A percentile compares a stretch with the other conserved stretches of the same genome.
These are phyloP conservation scores for Podospora appendiculata DNA, from an alignment of 495 filamentous ascomycete genomes.

Conservation along the genomic window DNA sequence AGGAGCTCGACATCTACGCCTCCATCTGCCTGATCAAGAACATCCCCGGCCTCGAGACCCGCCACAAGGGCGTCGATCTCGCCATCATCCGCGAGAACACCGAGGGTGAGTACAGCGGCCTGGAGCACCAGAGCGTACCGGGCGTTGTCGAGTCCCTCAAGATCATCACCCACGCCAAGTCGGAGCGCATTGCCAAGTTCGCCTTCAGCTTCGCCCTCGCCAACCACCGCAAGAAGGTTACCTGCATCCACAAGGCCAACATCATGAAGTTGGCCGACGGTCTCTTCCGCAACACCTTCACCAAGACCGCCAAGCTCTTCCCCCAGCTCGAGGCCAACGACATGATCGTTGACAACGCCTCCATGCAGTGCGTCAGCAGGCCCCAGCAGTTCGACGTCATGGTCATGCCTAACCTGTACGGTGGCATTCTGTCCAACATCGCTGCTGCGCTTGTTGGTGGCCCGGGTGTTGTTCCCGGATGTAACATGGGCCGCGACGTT, in stretches of 20 bases:
- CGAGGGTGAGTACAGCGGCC: constrained; percentile 96
- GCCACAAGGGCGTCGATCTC: constrained; percentile 92
- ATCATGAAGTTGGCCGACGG: constrained; percentile 99
- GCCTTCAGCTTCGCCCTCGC: constrained; percentile 95
- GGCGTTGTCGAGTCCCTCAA: constrained; percentile 99
- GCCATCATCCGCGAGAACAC: constrained; percentile 99
- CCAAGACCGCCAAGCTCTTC: constrained; percentile 84
- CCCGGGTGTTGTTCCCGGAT: constrained; percentile 92
- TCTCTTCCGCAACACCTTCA: constrained; percentile 95
- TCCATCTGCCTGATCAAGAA: constrained; percentile 98
- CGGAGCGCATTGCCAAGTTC: constrained; percentile 97
- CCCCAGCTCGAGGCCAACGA: constrained; percentile 90
- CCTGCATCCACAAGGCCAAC: constrained; percentile 99
- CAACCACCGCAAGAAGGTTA: constrained; percentile 97
- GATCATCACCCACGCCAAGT: constrained; percentile 98
- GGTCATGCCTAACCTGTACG: constrained; percentile 99
- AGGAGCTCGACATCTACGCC: constrained; percentile 99
- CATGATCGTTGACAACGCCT: constrained; percentile 99
- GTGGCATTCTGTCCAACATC: constrained; percentile 97
- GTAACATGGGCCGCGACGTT: constrained; percentile 98
- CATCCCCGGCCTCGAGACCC: constrained; percentile 95
- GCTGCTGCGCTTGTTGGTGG: constrained; percentile 97
- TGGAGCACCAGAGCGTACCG: constrained; percentile 95
- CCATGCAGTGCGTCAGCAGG: constrained; percentile 92
- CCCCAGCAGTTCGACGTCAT: constrained; percentile 99